Evolutionary conservation across 352 stramenopile species (phyloP), one percentile per base, ranked within the genome.

Genomic region (Phytopythium litorale): DNA sequence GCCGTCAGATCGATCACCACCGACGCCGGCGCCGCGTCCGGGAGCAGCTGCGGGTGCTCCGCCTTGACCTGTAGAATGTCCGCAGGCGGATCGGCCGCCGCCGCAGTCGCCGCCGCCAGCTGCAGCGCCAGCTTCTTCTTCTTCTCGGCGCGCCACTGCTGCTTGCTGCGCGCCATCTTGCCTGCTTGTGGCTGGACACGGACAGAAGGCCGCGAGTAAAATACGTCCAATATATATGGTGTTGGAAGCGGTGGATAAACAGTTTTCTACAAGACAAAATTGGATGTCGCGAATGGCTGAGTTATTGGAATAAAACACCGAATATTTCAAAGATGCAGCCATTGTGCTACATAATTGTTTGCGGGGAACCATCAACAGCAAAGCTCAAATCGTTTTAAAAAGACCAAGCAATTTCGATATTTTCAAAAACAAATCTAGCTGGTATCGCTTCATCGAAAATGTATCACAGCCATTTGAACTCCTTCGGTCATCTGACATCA

Each of bases 1-100:
- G 71, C 52, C 30, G 79, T 89, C 33, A 91, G 63, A 43, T 91
- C 81, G 53, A 91, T 91, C 43, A 46, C 42, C n/a, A 28, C 16
- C n/a, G 56, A 3, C 38, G 37, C 4, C 4, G 54, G 9, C 16
- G 23, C 28, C 7, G 21, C n/a, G n/a, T 16, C 35, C 53, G 9
- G n/a, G n/a, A 15, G 18, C n/a, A 59, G 21, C n/a, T 48, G 54
- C 35, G 54, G 37, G 13, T 32, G 54, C 33, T 59, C 37, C 35
- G 35, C 15, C 54, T 59, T 59, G 37, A 59, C 35, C 37, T 25
- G 32, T 19, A 57, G 18, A 19, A 45, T 28, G 32, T 57, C 52
- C 11, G 32, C 32, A 9, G 19, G 9, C 18, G 32, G 3, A 7
- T 21, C 52, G 3, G 33, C 8, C 51, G 32, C 32, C 11, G 7